These are phyloP conservation scores for Leptodermis oblonga DNA, from an alignment of 257 asterid genomes.

Conservation along the genomic window DNA sequence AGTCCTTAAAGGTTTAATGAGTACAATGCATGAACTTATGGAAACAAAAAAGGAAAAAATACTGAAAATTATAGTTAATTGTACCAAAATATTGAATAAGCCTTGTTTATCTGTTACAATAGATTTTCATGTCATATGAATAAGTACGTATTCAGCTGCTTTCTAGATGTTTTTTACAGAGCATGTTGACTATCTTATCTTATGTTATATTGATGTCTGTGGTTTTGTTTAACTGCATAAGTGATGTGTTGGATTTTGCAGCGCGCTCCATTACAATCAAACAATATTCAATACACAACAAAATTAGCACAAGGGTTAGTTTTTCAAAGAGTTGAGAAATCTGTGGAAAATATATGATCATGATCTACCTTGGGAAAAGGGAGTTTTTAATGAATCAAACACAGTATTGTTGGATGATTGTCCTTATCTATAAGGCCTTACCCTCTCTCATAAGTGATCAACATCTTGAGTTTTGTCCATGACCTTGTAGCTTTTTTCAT, in stretches of 20 bases:
- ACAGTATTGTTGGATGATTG: constrained; percentile 85
- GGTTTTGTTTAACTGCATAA: no score
- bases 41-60: not conserved
- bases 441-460: constrained; percentile 68
- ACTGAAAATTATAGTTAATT: no score
- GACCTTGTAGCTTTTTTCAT: not conserved
- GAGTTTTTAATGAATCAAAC: constrained; percentile 73
- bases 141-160: no score
- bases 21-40: not conserved
- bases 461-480: not conserved
- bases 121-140: not conserved
- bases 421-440: constrained; percentile 93
- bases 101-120: not conserved
- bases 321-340: constrained; percentile 69
- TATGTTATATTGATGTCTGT: no score
- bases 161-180: no score
- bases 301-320: no score
- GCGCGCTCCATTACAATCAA: no score
- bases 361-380: constrained; percentile 61
- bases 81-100: not conserved
- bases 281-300: no score
- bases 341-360: constrained; percentile 61
- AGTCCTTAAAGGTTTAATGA: not conserved
- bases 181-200: no score
- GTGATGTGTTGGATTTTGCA: no score